Evolutionary conservation across 2,329 filamentous ascomycete genomes (phyloP).

Genomic region (Colletotrichum euphorbiae): DNA sequence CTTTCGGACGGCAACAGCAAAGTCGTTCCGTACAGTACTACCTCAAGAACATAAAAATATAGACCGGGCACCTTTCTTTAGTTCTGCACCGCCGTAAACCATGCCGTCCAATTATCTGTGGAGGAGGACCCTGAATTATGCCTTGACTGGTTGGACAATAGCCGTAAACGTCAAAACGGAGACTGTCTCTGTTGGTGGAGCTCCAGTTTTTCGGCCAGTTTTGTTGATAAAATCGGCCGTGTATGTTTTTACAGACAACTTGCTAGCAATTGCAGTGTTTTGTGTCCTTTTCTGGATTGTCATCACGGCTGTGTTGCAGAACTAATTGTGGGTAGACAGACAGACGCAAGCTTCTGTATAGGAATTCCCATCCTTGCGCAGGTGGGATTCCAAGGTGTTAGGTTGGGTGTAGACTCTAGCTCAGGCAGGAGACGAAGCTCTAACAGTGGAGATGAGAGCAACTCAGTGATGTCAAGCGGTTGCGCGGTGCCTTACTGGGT

Average conservation of each 20-base stretch:
- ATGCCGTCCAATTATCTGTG: conserved; percentile 2
- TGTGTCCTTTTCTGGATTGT: background rate
- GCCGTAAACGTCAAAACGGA: conserved; percentile 20
- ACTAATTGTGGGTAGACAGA: background rate
- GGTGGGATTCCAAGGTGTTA: no score
- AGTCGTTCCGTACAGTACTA: no score
- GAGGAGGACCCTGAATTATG: conserved; percentile 34
- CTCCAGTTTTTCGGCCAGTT: background rate
- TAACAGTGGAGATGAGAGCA: no score
- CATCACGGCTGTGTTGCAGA: background rate
- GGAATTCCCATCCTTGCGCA: no score
- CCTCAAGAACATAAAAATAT: no score
- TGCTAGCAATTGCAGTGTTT: no score
- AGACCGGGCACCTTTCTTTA: background rate
- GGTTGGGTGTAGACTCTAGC: no score
- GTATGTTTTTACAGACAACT: no score
- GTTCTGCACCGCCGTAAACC: background rate
- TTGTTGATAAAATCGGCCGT: background rate
- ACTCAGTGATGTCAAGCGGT: no score
- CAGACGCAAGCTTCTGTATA: no score
- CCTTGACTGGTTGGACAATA: conserved; percentile 7
- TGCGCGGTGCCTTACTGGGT: no score
- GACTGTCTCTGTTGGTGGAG: conserved; percentile 18
- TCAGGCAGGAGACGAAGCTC: no score
- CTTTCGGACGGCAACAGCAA: background rate